Evolutionary conservation across 2,329 filamentous ascomycete species (phyloP).

Genomic region (Pseudogymnoascus sp.): DNA sequence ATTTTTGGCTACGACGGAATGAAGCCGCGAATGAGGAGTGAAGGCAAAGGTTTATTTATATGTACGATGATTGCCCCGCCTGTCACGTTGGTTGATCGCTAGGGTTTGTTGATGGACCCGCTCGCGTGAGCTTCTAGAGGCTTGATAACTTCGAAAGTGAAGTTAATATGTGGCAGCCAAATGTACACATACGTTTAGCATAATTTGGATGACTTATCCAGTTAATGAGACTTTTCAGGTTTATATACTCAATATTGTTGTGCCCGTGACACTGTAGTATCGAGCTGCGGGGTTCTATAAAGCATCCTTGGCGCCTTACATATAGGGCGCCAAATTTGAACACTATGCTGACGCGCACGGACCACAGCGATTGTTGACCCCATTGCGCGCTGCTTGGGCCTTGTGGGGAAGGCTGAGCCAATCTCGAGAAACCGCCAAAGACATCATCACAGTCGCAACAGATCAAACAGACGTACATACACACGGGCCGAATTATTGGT

Average conservation of each 20-base stretch:
- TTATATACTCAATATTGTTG: not conserved
- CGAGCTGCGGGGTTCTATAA: not conserved
- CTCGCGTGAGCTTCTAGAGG: not conserved
- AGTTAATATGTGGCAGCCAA: not conserved
- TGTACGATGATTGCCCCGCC: not conserved
- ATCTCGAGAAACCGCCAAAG: not conserved
- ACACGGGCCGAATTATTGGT: not conserved
- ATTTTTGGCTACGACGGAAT: not conserved
- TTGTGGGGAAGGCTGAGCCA: constrained; percentile 7
- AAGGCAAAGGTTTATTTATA: not conserved
- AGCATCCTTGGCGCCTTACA: not conserved
- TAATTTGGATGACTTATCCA: not conserved
- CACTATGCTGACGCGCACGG: not conserved
- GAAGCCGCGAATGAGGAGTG: not conserved
- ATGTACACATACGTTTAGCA: not conserved
- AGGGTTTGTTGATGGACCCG: not conserved
- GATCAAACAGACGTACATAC: not conserved
- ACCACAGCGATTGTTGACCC: not conserved
- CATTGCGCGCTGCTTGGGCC: not conserved
- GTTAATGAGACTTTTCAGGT: not conserved
- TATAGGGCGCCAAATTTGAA: not conserved
- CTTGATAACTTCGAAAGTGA: not conserved
- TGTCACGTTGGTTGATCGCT: not conserved
- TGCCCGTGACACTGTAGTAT: not conserved
- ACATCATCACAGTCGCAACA: not conserved